Conservation (phyloP, 1,284 basidiomycete species). For the Cutaneotrichosporon arboriforme region DNA sequence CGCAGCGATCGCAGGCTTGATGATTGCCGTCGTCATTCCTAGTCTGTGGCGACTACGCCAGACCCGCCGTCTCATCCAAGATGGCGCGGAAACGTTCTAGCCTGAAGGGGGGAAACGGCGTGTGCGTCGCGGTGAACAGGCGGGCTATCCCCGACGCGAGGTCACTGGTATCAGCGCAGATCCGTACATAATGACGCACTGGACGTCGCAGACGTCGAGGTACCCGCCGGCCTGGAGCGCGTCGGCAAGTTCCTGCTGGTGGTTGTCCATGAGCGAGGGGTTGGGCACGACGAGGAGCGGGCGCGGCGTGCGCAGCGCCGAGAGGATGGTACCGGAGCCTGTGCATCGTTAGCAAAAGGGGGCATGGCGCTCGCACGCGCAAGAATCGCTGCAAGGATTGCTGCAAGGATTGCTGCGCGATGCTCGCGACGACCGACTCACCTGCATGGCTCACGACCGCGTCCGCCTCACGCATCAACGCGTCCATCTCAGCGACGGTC, state of each 20-base stretch:
- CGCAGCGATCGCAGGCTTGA: too few species aligned
- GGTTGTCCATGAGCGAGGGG: constrained; percentile 80
- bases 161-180: constrained; percentile 3
- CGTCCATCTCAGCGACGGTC: constrained; percentile 55
- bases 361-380: too few species aligned
- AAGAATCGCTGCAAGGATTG: too few species aligned
- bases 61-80: constrained; percentile 16
- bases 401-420: too few species aligned
- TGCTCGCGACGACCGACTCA: constrained; percentile 46
- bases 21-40: too few species aligned
- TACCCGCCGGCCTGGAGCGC: constrained; percentile 62
- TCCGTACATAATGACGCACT: constrained; percentile 27
- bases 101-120: constrained; percentile 18
- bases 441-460: constrained; percentile 90
- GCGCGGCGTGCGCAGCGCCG: constrained; percentile 63
- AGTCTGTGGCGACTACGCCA: too few species aligned
- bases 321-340: constrained; percentile 93
- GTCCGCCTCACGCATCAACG: constrained; percentile 62
- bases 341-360: constrained; percentile 9
- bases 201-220: constrained; percentile 56
- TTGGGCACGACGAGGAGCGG: constrained; percentile 86
- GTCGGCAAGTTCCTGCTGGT: constrained; percentile 82
- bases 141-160: background rate
- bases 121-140: constrained; percentile 2
- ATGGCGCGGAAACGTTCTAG: constrained; percentile 12